Base-by-base conservation (phyloP, 2,329 filamentous ascomycete species). In the Chaetomiaceae sp. region DNA sequence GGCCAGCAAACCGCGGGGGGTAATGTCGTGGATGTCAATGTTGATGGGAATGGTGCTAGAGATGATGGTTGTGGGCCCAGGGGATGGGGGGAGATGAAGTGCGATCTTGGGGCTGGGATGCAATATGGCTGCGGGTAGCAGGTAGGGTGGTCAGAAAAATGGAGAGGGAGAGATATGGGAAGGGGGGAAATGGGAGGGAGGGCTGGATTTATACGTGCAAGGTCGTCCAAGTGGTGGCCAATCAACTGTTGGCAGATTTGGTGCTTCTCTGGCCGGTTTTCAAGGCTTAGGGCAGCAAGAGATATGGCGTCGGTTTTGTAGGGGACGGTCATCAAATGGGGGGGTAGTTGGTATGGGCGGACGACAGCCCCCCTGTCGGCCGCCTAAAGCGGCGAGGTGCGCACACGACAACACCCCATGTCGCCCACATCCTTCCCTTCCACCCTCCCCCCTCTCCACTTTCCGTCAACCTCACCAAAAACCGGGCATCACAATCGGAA, bases 181-280 rank as follows among this genome's bases (percentile, higher is more conserved):
- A 42, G 40, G 27, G 33, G 39, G 20, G 23, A 41, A 48, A 48
- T 41, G 31, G 34, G 40, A 23, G 48, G 44, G 52, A 41, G 43
- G 27, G 12, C 1, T 16, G 34, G 48, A 45, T 46, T 51, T 51
- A 54, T 54, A 54, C 40, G 16, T 50, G 44, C 39, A 51, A 33
- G 16, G 16, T 16, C 17, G 16, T 25, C 23, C n/a, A 20, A 17
- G 31, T 14, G 2, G 20, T 20, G 27, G 30, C 52, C 52, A 54
- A 54, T 51, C 19, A 46, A n/a, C n/a, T n/a, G 16, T 7, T 10
- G n/a, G 13, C 6, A 7, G 20, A 14, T 5, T n/a, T 25, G 19
- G 8, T n/a, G 38, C 21, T 33, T 14, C 13, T 21, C 25, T 33
- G n/a, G 14, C 17, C 51, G 5, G 2, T 33, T 42, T 14, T 5